Base-by-base conservation (phyloP, 805 yeast species). In the Lachancea thermotolerans region DNA sequence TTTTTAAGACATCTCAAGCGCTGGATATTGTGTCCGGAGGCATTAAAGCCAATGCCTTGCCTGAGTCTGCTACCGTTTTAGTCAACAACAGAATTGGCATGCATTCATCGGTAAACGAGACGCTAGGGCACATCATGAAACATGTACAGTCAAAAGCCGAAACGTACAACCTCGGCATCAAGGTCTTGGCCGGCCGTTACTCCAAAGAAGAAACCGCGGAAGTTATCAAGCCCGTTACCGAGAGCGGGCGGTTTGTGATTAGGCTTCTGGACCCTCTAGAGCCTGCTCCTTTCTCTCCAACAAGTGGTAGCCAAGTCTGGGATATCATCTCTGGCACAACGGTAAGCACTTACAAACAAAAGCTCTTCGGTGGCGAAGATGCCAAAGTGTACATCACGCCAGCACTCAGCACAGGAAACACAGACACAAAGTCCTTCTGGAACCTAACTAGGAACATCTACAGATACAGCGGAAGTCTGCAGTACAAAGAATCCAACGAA, bases 11-110 rank as follows among this genome's bases (percentile, higher is more conserved):
- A 0, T 71, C 82, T 8, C 84, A 78, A 61, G 81, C 87, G 0
- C 66, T 73, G 35, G 85, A 80, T 55, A 69, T 79, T 14, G 68
- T 83, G 47, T 54, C 61, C 10, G 89, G 88, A 16, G 90, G 89
- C 21, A 72, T 76, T 45, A 82, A 82, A 64, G 68, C 77, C 31
- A 82, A 82, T 56, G 85, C 88, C 0, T 65, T 82, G 41, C 89
- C 90, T 1, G 87, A 82, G 53, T 58, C 68, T 29, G 77, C 73
- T 4, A 57, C 63, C 28, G 65, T 76, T 12, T 55, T 68, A 21
- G 68, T 79, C 39, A 81, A 83, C 64, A 80, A 81, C 55, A 67
- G 89, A 52, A 68, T 82, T 46, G 70, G 74, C 12, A 61, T 75
- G 38, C 84, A 77, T 48, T 68, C 77, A 14, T 60, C 69, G 17